phyloP scores from a whole-genome alignment of 257 asterid genomes.

The Striga asiatica region DNA sequence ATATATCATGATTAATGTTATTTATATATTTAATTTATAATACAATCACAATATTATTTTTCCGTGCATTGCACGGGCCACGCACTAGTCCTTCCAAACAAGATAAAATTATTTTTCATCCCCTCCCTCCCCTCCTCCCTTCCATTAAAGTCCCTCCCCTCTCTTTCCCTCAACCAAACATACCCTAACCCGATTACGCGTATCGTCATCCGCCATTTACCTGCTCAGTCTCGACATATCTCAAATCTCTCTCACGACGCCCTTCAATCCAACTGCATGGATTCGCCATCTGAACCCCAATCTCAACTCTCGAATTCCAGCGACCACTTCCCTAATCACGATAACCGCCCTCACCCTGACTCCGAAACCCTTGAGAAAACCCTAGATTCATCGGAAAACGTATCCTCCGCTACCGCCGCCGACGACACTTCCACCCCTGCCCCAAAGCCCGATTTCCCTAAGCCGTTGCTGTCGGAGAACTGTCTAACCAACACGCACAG shows the following conservation, averaged over 20 bases:
- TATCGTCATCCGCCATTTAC: too few relatives aligned
- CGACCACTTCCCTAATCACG: constrained; percentile 9
- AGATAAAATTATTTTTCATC: too few relatives aligned
- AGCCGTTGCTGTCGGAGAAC: constrained; percentile 50
- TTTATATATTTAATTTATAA: too few relatives aligned
- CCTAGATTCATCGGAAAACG: constrained; percentile 30
- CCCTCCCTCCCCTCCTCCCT: too few relatives aligned
- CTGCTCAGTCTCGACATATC: too few relatives aligned
- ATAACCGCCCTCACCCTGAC: constrained; percentile 8
- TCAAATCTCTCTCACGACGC: too few relatives aligned
- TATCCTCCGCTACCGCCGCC: constrained; percentile 7
- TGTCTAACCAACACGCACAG: constrained; percentile 56
- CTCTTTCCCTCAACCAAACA: too few relatives aligned
- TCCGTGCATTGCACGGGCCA: too few relatives aligned
- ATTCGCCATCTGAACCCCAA: neutral
- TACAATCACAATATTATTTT: too few relatives aligned
- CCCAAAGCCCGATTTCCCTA: constrained; percentile 30
- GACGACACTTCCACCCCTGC: constrained; percentile 16
- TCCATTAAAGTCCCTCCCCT: too few relatives aligned
- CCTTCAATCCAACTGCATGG: neutral
- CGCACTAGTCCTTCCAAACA: too few relatives aligned
- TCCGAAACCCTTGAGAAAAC: constrained; percentile 48
- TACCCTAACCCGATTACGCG: neutral
- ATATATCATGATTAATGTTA: too few relatives aligned
- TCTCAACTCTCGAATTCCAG: constrained; percentile 1